phyloP scores from a whole-genome alignment of 208 protist species.

The Acanthamoeba royreba region DNA sequence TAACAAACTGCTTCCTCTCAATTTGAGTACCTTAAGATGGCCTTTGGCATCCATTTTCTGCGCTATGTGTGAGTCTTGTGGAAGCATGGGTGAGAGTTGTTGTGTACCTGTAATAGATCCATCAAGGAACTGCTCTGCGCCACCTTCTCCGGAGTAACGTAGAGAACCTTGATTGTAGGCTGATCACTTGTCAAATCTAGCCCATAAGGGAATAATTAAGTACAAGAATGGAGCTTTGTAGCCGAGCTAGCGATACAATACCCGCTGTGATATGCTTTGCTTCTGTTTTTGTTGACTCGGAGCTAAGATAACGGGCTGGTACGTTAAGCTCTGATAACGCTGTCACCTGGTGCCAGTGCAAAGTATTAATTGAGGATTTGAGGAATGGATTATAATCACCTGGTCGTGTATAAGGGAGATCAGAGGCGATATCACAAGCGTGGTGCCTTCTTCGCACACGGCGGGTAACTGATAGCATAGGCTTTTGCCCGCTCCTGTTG shows the following conservation, averaged over 20 bases:
- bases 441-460: constrained; percentile 64
- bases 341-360: neutral
- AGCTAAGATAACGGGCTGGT: neutral
- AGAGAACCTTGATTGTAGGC: constrained; percentile 72
- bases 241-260: neutral
- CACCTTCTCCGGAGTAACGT: constrained; percentile 84
- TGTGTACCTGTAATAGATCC: constrained; percentile 22
- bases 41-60: constrained; percentile 44
- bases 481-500: constrained; percentile 84
- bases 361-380: neutral
- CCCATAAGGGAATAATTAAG: neutral
- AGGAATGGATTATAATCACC: neutral
- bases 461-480: constrained; percentile 86
- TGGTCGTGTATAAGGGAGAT: constrained; percentile 92
- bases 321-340: neutral
- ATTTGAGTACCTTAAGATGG: neutral
- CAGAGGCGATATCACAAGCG: constrained; percentile 91
- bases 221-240: neutral
- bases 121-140: constrained; percentile 50
- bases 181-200: neutral
- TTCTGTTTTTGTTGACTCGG: neutral
- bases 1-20: neutral
- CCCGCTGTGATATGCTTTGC: neutral
- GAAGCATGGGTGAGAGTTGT: neutral
- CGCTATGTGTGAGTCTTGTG: neutral